Conservation (phyloP, 2,329 filamentous ascomycete genomes). For the Leptographium radiaticola region DNA sequence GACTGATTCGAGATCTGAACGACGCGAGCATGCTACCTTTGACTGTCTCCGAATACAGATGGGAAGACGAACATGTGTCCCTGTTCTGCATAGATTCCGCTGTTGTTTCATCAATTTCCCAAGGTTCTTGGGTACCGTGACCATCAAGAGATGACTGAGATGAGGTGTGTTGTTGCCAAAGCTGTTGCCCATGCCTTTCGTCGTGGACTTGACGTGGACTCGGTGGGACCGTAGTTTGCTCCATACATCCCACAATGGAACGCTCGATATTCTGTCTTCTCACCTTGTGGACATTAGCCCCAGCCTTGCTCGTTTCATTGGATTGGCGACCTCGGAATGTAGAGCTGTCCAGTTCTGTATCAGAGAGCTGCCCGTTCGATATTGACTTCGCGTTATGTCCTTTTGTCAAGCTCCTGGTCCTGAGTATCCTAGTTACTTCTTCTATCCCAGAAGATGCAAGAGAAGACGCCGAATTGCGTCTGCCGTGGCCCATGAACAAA, state of each 20-base stretch:
- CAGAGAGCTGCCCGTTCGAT: slow-evolving; percentile 6
- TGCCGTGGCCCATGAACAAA: slow-evolving; percentile 6
- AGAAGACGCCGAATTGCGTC: slow-evolving; percentile 10
- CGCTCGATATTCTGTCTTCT: slow-evolving; percentile 17
- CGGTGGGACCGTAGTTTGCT: slow-evolving; percentile 9
- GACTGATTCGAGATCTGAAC: slow-evolving; percentile 10
- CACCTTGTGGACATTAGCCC: slow-evolving; percentile 14
- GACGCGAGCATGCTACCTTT: slow-evolving; percentile 7
- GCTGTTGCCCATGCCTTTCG: background rate
- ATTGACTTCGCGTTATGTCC: background rate
- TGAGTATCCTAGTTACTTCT: slow-evolving; percentile 9
- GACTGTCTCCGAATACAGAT: background rate
- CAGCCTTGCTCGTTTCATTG: background rate
- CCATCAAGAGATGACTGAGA: no score
- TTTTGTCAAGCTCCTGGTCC: slow-evolving; percentile 5
- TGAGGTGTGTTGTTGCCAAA: no score
- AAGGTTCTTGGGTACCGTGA: background rate
- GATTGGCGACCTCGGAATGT: slow-evolving; percentile 9
- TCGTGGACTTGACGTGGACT: background rate
- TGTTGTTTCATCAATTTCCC: background rate
- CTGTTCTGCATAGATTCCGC: background rate
- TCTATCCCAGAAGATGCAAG: slow-evolving; percentile 6
- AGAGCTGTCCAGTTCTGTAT: slow-evolving; percentile 7
- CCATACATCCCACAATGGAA: slow-evolving; percentile 15
- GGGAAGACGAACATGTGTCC: background rate